These are phyloP conservation scores for Begonia peltatifolia DNA, from an alignment of 306 rosid species.

Conservation along the genomic window DNA sequence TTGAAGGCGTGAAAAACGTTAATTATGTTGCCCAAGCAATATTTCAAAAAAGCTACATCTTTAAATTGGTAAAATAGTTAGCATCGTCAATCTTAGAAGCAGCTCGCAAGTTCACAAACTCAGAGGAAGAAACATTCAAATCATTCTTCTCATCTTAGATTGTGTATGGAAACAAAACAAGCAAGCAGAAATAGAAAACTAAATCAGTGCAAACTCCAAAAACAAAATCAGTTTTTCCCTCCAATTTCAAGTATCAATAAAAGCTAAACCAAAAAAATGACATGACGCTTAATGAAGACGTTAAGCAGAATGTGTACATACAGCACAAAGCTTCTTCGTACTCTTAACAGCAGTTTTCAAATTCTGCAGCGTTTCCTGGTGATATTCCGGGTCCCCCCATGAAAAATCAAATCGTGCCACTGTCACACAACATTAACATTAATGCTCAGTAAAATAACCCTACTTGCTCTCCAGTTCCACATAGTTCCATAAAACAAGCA, in stretches of 20 bases:
- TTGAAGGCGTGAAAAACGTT: too few relatives aligned
- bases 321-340: constrained; percentile 95
- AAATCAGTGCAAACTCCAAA: too few relatives aligned
- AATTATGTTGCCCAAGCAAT: too few relatives aligned
- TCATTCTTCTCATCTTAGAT: too few relatives aligned
- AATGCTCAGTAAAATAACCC: not conserved
- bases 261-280: not conserved
- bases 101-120: too few relatives aligned
- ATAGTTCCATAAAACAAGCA: not conserved
- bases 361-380: constrained; percentile 86
- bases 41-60: too few relatives aligned
- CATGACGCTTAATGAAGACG: not conserved
- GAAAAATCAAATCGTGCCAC: constrained; percentile 98
- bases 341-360: constrained; percentile 67
- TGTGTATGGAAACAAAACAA: too few relatives aligned
- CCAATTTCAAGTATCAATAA: not conserved
- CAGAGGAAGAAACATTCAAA: too few relatives aligned
- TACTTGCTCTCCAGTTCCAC: not conserved
- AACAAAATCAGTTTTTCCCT: too few relatives aligned
- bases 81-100: too few relatives aligned
- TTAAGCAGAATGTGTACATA: constrained; percentile 25
- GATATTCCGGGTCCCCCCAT: constrained; percentile 65
- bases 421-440: constrained; percentile 21
- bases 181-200: too few relatives aligned
- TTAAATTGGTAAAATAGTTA: too few relatives aligned